Evolutionary conservation across 2,329 filamentous ascomycete genomes (phyloP), one percentile per base, ranked within the genome.

Genomic region (Lachnellula arida): DNA sequence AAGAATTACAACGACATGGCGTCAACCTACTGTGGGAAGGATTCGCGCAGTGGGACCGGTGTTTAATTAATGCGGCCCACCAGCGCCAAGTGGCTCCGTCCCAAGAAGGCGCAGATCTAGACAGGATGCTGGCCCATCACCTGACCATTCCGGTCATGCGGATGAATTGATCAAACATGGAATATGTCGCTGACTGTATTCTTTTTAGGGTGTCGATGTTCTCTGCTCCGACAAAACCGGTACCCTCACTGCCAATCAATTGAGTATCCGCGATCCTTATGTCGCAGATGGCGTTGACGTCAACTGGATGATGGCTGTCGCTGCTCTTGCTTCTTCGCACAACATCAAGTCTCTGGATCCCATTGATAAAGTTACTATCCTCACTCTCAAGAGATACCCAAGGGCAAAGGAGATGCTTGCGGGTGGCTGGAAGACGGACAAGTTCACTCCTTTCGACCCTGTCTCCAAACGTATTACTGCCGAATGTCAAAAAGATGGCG

Each of bases 241-340:
- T 77, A 91, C 87, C 35, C 79, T 90, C 65, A 88, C 85, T 56
- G 85, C 85, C 65, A 88, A 88, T 73, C 86, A 90, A 77, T 80
- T 90, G 52, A 86, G 82, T 68, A 87, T 90, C 68, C 86, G 87
- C 71, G 87, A 90, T 70, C 87, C 87, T 19, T 90, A 86, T 74
- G 86, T 89, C 57, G 82, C 85, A 59, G 87, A 89, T 72, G 87
- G 87, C 66, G 82, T 88, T 69, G 86, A 89, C 73, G 83, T 89
- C 72, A 87, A 90, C 78, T 90, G 86, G 86, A 89, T 90, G 86
- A 89, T 90, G 87, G 86, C 87, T 62, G 87, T 88, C 58, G 87
- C 87, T 58, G 87, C 87, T 59, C 81, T 90, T 54, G 87, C 87
- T 56, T 89, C 86, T 51, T 89, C 87, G 60, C 87, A 90, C 78